Conservation (phyloP, 78 protist genomes). For the Dictyostelium purpureum region DNA sequence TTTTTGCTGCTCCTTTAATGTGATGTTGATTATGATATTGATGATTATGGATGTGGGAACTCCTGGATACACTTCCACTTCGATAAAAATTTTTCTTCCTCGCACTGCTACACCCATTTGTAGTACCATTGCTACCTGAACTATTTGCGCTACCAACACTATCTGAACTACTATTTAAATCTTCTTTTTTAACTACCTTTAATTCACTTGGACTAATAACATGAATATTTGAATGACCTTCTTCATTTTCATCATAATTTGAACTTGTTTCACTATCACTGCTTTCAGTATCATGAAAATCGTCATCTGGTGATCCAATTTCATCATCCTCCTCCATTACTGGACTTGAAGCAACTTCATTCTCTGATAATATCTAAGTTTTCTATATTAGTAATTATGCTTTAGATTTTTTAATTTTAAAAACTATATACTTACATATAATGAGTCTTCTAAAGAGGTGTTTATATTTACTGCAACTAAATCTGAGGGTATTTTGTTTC, state of each 20-base stretch:
- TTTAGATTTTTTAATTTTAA: not conserved
- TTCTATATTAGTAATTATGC: not conserved
- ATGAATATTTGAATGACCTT: not conserved
- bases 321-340: not conserved
- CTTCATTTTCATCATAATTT: not conserved
- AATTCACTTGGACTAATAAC: not conserved
- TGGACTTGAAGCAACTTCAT: constrained; percentile 1
- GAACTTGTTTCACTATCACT: not conserved
- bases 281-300: not conserved
- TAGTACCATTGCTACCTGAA: not conserved
- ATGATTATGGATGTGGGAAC: too few relatives aligned
- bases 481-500: not conserved
- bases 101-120: not conserved
- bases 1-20: not conserved
- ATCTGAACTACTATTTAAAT: not conserved
- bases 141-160: too few relatives aligned
- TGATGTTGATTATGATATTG: too few relatives aligned
- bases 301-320: not conserved
- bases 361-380: not conserved
- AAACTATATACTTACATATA: not conserved
- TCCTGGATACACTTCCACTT: too few relatives aligned
- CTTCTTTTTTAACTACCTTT: not conserved
- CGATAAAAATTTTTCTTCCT: not conserved
- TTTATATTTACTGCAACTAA: not conserved
- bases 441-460: not conserved